Evolutionary conservation across 345 rosid genomes (phyloP).

Genomic region (Clarkia xantiana): DNA sequence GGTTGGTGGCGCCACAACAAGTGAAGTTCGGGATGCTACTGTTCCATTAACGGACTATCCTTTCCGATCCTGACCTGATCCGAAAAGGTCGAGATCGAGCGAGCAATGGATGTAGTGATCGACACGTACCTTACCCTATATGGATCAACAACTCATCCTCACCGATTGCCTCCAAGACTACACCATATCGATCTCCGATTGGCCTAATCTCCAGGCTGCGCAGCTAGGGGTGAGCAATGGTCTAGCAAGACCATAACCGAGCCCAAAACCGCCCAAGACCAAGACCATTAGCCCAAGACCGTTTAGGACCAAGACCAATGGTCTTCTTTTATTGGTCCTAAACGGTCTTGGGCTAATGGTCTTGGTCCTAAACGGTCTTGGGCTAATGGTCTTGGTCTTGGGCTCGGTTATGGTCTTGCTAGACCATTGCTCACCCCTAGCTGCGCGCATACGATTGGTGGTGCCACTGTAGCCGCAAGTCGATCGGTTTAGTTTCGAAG

Average conservation of each 20-base stretch:
- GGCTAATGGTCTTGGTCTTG: too few species aligned
- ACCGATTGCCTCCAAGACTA: constrained; percentile 61
- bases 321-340: too few species aligned
- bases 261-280: too few species aligned
- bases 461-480: constrained; percentile 51
- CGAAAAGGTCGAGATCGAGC: constrained; percentile 50
- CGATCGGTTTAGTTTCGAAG: too few species aligned
- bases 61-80: constrained; percentile 39
- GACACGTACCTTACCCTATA: constrained; percentile 32
- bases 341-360: too few species aligned
- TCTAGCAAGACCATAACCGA: too few species aligned
- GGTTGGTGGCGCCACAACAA: constrained; percentile 19
- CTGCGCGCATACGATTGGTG: constrained; percentile 60
- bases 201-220: constrained; percentile 59
- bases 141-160: constrained; percentile 56
- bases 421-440: too few species aligned
- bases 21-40: constrained; percentile 56
- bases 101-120: constrained; percentile 45
- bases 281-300: too few species aligned
- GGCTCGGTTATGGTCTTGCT: too few species aligned
- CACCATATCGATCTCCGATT: constrained; percentile 40
- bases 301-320: too few species aligned
- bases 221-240: too few species aligned
- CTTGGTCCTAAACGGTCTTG: too few species aligned
- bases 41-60: constrained; percentile 39